A percentile compares a stretch with the other conserved stretches of the same genome.
Conservation (phyloP, 1,284 basidiomycete species). For the Ustilago cynodontis region DNA sequence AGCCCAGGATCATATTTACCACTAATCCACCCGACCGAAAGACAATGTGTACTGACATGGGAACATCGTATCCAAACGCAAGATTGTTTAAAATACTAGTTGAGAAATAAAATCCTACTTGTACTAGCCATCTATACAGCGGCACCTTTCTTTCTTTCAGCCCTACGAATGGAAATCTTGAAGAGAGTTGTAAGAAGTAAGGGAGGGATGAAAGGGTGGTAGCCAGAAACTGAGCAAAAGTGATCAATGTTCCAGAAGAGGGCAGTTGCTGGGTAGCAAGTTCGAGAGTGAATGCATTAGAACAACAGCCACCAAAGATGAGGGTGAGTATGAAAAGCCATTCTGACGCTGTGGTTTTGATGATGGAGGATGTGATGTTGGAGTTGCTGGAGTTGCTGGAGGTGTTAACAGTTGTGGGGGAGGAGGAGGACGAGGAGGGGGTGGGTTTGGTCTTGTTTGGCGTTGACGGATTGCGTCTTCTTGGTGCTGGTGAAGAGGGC, state of each 20-base stretch:
- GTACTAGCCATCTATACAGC: slow-evolving; percentile 79
- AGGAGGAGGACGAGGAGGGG: background rate
- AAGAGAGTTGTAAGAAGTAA: slow-evolving; percentile 40
- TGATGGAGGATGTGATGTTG: slow-evolving; percentile 13
- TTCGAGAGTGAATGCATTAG: slow-evolving; percentile 66
- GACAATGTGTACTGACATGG: slow-evolving; percentile 93
- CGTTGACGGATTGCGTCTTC: background rate
- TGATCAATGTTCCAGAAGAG: slow-evolving; percentile 62
- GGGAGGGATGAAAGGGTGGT: slow-evolving; percentile 59
- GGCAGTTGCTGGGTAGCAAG: slow-evolving; percentile 60
- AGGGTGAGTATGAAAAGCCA: slow-evolving; percentile 62
- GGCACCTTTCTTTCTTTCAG: slow-evolving; percentile 74
- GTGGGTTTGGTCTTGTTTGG: background rate
- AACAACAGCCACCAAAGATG: slow-evolving; percentile 69
- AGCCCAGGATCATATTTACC: slow-evolving; percentile 82
- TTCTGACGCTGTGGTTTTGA: slow-evolving; percentile 36
- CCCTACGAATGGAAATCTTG: slow-evolving; percentile 2
- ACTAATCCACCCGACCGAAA: slow-evolving; percentile 90
- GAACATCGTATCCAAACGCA: slow-evolving; percentile 85
- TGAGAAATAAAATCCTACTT: slow-evolving; percentile 84
- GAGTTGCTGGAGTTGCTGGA: background rate
- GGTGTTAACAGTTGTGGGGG: slow-evolving; percentile 1
- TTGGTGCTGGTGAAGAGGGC: slow-evolving; percentile 1
- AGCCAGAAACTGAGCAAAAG: slow-evolving; percentile 63
- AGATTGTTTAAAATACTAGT: slow-evolving; percentile 90